Evolutionary conservation across 176 grass and related monocot species (phyloP).

Genomic region (Leersia perrieri): DNA sequence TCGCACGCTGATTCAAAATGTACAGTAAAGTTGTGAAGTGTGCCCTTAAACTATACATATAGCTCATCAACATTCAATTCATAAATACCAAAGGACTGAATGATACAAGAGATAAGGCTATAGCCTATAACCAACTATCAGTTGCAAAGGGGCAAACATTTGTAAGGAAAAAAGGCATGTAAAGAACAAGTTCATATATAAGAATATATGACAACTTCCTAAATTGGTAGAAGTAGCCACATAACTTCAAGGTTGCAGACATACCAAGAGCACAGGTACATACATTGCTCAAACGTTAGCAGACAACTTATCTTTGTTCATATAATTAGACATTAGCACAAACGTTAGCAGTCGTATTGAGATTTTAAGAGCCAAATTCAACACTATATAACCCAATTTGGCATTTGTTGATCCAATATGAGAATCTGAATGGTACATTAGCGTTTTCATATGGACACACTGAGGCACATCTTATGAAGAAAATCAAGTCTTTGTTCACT

Average conservation of each 20-base stretch:
- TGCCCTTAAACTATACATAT: neutral
- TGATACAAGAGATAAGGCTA: neutral
- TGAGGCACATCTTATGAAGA: neutral
- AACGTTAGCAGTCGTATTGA: no score
- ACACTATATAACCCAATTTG: neutral
- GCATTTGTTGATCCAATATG: neutral
- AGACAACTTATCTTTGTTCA: neutral
- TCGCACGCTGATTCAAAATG: neutral
- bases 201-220: neutral
- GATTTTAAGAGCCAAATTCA: neutral
- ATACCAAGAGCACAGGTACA: neutral
- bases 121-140: neutral
- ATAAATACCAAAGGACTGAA: neutral
- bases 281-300: neutral
- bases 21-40: neutral
- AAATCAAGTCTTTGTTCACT: neutral
- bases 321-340: neutral
- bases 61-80: neutral
- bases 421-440: neutral
- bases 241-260: neutral
- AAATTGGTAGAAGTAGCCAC: neutral
- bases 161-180: neutral
- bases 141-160: neutral
- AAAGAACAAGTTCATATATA: neutral
- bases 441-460: neutral